Conservation (phyloP, 768 basidiomycete species). For the Boletus subcaerulescens region DNA sequence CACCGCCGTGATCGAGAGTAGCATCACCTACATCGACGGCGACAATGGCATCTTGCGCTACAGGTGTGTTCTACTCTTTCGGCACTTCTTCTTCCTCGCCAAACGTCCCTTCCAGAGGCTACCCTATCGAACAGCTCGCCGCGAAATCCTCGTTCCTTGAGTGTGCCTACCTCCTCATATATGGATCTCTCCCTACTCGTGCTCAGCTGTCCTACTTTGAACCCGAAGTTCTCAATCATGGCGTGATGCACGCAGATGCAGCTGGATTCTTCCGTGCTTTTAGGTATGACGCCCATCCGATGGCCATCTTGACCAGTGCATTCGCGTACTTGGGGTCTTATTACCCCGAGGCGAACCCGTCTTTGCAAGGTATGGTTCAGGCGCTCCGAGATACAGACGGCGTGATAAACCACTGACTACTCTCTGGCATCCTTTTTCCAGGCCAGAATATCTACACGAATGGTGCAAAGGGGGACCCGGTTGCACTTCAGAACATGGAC, state of each 20-base stretch:
- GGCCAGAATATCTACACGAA: slow-evolving; percentile 78
- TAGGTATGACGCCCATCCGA: slow-evolving; percentile 90
- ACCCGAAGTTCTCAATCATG: slow-evolving; percentile 76
- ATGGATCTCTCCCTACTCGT: slow-evolving; percentile 72
- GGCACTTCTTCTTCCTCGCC: not conserved
- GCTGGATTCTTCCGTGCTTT: slow-evolving; percentile 69
- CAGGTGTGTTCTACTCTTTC: slow-evolving; percentile 41
- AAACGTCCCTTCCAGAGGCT: slow-evolving; percentile 53
- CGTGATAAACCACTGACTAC: slow-evolving; percentile 1
- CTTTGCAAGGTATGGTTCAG: slow-evolving; percentile 58
- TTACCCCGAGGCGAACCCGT: slow-evolving; percentile 86
- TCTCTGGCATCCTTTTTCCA: slow-evolving; percentile 22
- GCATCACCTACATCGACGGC: slow-evolving; percentile 91
- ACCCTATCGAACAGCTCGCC: slow-evolving; percentile 91
- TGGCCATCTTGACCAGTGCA: slow-evolving; percentile 85
- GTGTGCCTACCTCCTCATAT: slow-evolving; percentile 82
- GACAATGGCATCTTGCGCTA: slow-evolving; percentile 82
- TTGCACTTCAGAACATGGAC: slow-evolving; percentile 78
- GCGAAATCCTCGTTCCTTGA: slow-evolving; percentile 78
- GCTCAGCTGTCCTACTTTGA: slow-evolving; percentile 63
- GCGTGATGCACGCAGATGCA: slow-evolving; percentile 62
- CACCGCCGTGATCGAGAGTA: slow-evolving; percentile 74
- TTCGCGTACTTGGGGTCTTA: slow-evolving; percentile 88
- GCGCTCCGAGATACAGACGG: not conserved
- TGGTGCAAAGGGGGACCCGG: slow-evolving; percentile 60